Base-by-base conservation (phyloP, 495 filamentous ascomycete species). In the Penicillium goetzii region DNA sequence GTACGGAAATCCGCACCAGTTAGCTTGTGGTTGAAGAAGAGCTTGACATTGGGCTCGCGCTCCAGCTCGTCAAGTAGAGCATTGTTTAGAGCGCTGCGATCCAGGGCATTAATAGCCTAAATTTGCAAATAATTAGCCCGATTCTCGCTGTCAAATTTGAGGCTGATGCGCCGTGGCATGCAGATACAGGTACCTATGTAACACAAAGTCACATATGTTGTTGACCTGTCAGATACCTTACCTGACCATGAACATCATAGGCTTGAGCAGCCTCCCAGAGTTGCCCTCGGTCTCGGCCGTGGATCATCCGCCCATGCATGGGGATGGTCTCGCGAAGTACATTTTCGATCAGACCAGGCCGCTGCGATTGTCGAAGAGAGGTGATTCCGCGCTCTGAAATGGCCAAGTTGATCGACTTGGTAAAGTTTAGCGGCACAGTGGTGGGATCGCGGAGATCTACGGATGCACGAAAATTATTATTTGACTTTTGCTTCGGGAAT, bases 291-390 rank as follows among this genome's bases (percentile, higher is more conserved):
- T 80, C 80, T 63, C 82, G 81, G 25, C 91, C 88, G 71, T 99
- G 95, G 56, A 99, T 95, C 95, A 98, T 98, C n/a, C 95, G 92
- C 11, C 93, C 94, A 62, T 88, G 78, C 92, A 99, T 97, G 7
- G 96, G 96, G 58, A 97, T 92, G 0, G 94, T 91, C 51, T 90
- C 85, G 17, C 74, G 75, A 47, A 94, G 80, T 25, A 98, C 84
- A 68, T 88, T 83, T 1, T 92, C 83, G 53, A 96, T 81, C 28
- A 97, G 82, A 12, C 84, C 83, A 7, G 82, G 72, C 19, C 84
- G 82, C 47, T 84, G 77, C 1, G 91, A 85, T 62, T 89, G 77
- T 26, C 84, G 82, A 78, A 98, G 88, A 34, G 94, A 88, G 69
- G 91, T 92, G 71, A 97, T 90, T n/a, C 95, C 95, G 34, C 95